A percentile compares a stretch with the other conserved stretches of the same genome.
These are phyloP conservation scores for Fomitopsis serialis DNA, from an alignment of 768 basidiomycete genomes.

Conservation along the genomic window DNA sequence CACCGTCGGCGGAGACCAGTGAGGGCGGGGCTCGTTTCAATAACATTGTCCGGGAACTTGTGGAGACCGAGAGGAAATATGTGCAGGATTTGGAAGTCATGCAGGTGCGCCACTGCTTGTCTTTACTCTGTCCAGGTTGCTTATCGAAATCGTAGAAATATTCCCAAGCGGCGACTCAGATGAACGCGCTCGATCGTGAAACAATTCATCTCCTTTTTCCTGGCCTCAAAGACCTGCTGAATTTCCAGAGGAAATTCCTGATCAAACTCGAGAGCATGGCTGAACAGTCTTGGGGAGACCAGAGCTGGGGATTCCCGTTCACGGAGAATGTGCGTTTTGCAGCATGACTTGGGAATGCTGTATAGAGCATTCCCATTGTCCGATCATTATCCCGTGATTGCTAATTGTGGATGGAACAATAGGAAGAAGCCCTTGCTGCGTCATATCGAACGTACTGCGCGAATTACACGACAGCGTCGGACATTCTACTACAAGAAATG, in stretches of 20 bases:
- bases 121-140: constrained; percentile 2
- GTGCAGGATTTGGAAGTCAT: constrained; percentile 95
- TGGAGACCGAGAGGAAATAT: constrained; percentile 94
- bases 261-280: constrained; percentile 85
- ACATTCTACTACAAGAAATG: constrained; percentile 54
- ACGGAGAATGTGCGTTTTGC: constrained; percentile 65
- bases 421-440: constrained; percentile 88
- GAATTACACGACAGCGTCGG: constrained; percentile 40
- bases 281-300: constrained; percentile 76
- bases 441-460: constrained; percentile 96
- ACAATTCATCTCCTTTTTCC: constrained; percentile 95
- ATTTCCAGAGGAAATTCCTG: constrained; percentile 93
- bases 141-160: constrained; percentile 60
- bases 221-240: constrained; percentile 88
- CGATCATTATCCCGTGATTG: constrained; percentile 23
- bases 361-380: constrained; percentile 40
- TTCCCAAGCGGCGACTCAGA: constrained; percentile 74
- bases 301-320: constrained; percentile 86
- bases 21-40: constrained; percentile 59
- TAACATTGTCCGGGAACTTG: constrained; percentile 81
- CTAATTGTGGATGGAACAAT: constrained; percentile 37
- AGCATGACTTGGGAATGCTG: constrained; percentile 22
- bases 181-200: constrained; percentile 86
- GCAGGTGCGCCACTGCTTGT: constrained; percentile 56
- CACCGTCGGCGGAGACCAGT: constrained; percentile 37